Evolutionary conservation across 2,329 filamentous ascomycete species (phyloP).

Genomic region (Monosporascus sp.): DNA sequence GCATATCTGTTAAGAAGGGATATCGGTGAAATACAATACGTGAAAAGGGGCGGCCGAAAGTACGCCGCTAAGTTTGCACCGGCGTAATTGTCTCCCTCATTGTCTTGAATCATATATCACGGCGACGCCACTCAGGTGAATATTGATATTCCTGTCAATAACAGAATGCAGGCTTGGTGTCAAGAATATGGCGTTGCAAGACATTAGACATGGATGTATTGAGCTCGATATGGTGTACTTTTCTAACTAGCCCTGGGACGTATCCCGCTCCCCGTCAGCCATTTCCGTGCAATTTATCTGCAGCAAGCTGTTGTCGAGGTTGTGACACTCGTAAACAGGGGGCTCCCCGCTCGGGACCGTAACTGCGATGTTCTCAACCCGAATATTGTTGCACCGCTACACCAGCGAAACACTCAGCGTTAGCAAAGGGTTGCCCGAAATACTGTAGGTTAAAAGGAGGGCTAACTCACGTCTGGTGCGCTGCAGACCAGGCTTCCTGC

Average conservation of each 20-base stretch:
- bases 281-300: conserved; percentile 9
- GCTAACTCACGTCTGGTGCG: conserved; percentile 11
- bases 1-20: not conserved
- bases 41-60: not conserved
- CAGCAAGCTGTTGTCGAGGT: conserved; percentile 11
- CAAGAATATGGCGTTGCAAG: too few species aligned
- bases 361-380: conserved; percentile 11
- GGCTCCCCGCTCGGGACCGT: conserved; percentile 10
- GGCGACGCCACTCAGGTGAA: too few species aligned
- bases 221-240: not conserved
- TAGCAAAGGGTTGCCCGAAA: not conserved
- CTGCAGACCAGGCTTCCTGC: conserved; percentile 15
- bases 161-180: too few species aligned
- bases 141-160: too few species aligned
- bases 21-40: not conserved
- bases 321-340: conserved; percentile 14
- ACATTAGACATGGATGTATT: too few species aligned
- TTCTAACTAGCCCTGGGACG: conserved; percentile 3
- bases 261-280: conserved; percentile 8
- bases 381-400: conserved; percentile 13
- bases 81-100: not conserved
- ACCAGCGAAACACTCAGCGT: not conserved
- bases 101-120: too few species aligned
- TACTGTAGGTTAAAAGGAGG: not conserved
- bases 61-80: not conserved